Evolutionary conservation across 805 yeast genomes (phyloP).

Genomic region (Tetrapisispora fleetii): DNA sequence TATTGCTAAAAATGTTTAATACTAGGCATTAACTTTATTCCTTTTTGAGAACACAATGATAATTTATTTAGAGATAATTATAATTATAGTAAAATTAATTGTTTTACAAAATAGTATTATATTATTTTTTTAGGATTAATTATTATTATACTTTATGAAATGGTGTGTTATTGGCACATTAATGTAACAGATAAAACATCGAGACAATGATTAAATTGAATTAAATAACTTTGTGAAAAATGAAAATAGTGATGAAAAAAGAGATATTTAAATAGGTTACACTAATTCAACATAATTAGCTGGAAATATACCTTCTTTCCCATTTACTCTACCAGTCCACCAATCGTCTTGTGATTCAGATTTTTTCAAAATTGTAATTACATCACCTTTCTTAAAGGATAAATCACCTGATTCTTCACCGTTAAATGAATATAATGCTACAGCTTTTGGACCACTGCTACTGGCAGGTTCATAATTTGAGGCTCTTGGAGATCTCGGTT

Average conservation of each 20-base stretch:
- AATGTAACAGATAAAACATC: too few species aligned
- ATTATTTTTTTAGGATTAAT: background rate
- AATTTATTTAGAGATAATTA: background rate
- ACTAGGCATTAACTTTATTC: background rate
- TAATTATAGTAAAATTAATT: background rate
- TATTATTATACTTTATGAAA: background rate
- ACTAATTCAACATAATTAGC: slow-evolving; percentile 88
- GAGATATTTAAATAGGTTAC: slow-evolving; percentile 6
- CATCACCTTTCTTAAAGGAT: slow-evolving; percentile 89
- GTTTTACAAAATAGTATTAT: background rate
- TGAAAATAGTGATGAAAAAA: background rate
- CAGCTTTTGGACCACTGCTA: slow-evolving; percentile 51
- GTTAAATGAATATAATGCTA: slow-evolving; percentile 78
- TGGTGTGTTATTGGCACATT: too few species aligned
- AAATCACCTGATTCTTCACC: slow-evolving; percentile 93
- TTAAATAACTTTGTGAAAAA: too few species aligned
- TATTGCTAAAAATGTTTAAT: background rate
- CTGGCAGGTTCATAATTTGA: background rate
- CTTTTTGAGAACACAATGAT: background rate
- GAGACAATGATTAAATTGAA: too few species aligned
- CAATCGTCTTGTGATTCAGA: slow-evolving; percentile 88
- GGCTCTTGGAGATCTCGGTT: background rate
- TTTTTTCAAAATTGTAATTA: slow-evolving; percentile 75
- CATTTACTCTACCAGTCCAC: slow-evolving; percentile 94
- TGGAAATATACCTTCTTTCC: slow-evolving; percentile 91